A percentile compares a stretch with the other conserved stretches of the same genome.
Conservation (phyloP, 768 basidiomycete species). For the Mycena crocata region DNA sequence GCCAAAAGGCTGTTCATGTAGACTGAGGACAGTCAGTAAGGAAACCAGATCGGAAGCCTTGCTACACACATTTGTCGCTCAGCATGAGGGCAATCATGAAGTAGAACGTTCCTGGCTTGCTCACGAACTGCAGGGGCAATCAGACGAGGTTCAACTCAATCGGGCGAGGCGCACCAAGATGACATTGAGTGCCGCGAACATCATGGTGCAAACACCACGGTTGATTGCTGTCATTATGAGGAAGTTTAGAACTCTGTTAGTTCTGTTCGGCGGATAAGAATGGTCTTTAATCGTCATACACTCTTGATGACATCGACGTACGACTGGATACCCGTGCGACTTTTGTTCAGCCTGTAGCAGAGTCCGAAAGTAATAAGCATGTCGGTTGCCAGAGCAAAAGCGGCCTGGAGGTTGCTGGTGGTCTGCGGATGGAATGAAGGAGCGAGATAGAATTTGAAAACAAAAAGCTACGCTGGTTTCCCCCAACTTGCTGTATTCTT, state of each 20-base stretch:
- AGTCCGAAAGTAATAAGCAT: constrained; percentile 13
- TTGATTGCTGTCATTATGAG: constrained; percentile 22
- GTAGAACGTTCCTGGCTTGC: constrained; percentile 12
- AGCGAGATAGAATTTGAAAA: neutral
- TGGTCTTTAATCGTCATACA: neutral
- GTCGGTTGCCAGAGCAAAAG: neutral
- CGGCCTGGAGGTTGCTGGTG: constrained; percentile 8
- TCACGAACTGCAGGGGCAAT: constrained; percentile 4
- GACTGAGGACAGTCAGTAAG: too few relatives aligned
- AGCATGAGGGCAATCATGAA: constrained; percentile 20
- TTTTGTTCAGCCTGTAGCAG: constrained; percentile 10
- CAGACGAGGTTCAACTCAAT: neutral
- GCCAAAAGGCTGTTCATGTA: too few relatives aligned
- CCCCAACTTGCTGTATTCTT: constrained; percentile 5
- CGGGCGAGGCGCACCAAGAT: neutral
- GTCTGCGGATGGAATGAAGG: constrained; percentile 1
- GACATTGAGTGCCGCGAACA: constrained; percentile 15
- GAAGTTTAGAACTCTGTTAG: constrained; percentile 16
- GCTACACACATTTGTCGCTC: constrained; percentile 14
- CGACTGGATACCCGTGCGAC: constrained; percentile 18
- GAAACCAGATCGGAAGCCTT: too few relatives aligned
- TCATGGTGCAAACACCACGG: constrained; percentile 4
- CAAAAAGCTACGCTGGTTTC: neutral
- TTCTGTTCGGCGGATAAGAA: neutral
- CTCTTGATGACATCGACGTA: neutral